Conservation (phyloP, 495 filamentous ascomycete genomes). For the Xylaria grammica region DNA sequence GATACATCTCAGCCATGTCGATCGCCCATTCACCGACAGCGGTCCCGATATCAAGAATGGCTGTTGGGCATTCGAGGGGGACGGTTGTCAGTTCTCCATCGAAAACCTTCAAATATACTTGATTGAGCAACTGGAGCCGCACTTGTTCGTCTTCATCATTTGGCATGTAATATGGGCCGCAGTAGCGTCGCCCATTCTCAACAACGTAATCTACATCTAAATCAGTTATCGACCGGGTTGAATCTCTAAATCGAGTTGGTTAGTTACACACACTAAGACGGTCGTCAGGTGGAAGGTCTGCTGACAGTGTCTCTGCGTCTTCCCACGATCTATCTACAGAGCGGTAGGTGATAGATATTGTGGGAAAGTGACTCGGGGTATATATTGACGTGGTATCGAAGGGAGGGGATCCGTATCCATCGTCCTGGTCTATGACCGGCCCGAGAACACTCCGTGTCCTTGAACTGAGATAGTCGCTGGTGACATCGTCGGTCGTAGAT, state of each 20-base stretch:
- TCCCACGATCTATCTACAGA: conserved; percentile 26
- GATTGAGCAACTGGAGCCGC: conserved; percentile 69
- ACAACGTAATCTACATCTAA: conserved; percentile 59
- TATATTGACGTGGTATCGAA: conserved; percentile 36
- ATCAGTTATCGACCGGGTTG: conserved; percentile 63
- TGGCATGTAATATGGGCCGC: conserved; percentile 73
- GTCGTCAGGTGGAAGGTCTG: background rate
- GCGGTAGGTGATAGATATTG: conserved; percentile 31
- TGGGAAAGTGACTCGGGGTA: conserved; percentile 42
- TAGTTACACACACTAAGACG: background rate
- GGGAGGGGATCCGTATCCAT: conserved; percentile 29
- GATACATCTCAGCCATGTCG: conserved; percentile 68
- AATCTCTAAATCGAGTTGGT: conserved; percentile 31
- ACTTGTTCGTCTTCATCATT: conserved; percentile 77
- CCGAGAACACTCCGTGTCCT: conserved; percentile 32
- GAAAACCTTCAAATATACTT: conserved; percentile 66
- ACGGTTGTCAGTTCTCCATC: conserved; percentile 64
- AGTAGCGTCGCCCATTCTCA: conserved; percentile 74
- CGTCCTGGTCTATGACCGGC: conserved; percentile 27
- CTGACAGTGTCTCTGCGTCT: conserved; percentile 55
- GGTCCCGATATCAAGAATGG: conserved; percentile 73
- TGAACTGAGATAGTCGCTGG: conserved; percentile 37
- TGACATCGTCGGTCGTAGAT: conserved; percentile 39
- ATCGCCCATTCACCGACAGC: conserved; percentile 79
- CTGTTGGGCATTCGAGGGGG: conserved; percentile 56